phyloP scores from a whole-genome alignment of 2,329 filamentous ascomycete species.

The Keithomyces neogunnii region DNA sequence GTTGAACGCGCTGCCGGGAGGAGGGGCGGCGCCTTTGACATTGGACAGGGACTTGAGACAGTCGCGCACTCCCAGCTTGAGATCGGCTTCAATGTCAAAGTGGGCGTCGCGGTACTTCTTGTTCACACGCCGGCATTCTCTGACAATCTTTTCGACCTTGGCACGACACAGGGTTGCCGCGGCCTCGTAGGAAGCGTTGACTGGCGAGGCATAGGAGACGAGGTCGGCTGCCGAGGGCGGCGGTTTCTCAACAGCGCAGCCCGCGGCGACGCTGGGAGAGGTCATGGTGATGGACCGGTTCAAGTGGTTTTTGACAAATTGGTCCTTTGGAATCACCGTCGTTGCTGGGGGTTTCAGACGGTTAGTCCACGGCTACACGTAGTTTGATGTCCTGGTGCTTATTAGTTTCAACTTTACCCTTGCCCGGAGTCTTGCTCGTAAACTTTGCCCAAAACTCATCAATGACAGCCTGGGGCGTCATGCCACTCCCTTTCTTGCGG shows the following conservation, averaged over 20 bases:
- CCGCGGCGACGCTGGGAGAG: constrained; percentile 27
- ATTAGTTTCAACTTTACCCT: constrained; percentile 34
- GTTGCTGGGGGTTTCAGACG: constrained; percentile 36
- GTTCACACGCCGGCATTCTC: constrained; percentile 66
- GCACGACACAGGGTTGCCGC: constrained; percentile 60
- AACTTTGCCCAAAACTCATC: constrained; percentile 69
- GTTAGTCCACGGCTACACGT: not conserved
- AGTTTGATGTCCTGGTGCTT: too few species aligned
- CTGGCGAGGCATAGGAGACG: constrained; percentile 18
- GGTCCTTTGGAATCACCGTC: constrained; percentile 60
- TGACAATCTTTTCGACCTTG: constrained; percentile 53
- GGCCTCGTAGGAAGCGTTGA: constrained; percentile 63
- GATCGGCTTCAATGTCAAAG: constrained; percentile 74
- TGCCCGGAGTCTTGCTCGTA: constrained; percentile 61
- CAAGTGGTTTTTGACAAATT: constrained; percentile 52
- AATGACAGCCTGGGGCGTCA: constrained; percentile 58
- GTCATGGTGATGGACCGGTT: constrained; percentile 25
- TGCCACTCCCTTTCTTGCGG: constrained; percentile 29
- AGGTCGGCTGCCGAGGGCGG: constrained; percentile 16
- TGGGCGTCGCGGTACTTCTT: constrained; percentile 81
- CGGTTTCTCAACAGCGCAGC: constrained; percentile 19
- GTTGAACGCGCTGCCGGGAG: constrained; percentile 23
- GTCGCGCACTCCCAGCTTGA: constrained; percentile 49
- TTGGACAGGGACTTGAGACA: constrained; percentile 39
- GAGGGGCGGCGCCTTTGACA: constrained; percentile 10